Base-by-base conservation (phyloP, 345 rosid genomes). In the Eutrema heterophyllum region DNA sequence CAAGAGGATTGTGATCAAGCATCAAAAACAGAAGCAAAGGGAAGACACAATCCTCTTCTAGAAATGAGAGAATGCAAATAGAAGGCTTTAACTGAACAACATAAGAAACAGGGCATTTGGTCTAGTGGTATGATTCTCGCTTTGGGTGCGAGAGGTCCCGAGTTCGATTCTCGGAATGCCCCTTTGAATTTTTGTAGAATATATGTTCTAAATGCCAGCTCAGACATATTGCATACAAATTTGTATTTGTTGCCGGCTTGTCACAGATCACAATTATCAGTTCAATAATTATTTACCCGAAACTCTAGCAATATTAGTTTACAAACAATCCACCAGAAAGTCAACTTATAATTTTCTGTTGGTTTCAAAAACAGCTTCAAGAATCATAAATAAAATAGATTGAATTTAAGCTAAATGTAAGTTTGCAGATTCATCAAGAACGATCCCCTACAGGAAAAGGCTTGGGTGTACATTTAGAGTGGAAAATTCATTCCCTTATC, bases 101-200 rank as follows among this genome's bases (percentile, higher is more conserved):
- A 53, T 15, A 12, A 65, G 40, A 18, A 13, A 35, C 57, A 13
- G 86, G 86, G 93, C 89, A 84, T 89, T 87, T 86, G 90, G 86
- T 88, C 86, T 84, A 85, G 87, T 86, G 92, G 85, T 70, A 84
- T 83, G 86, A 87, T 83, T 85, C 91, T 88, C 85, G 84, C 91
- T 86, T 90, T 78, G 89, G 86, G 89, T 88, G 92, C 81, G 83
- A 90, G 90, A 87, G 87, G 88, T 90, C 90, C 86, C 74, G 81
- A 90, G 88, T 86, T 85, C 67, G 73, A 82, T 88, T 90, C 87
- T 83, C 82, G 78, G 85, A 87, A 84, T 78, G 86, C 88, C 91
- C 88, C 89, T n/a, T 5, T 21, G 6, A 39, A 41, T 40, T 29
- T 46, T 46, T 46, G 4, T 8, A 15, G 15, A 15, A 24, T 7